Conservation (phyloP, 768 basidiomycete genomes). For the Boletus pseudo-olivaceus region DNA sequence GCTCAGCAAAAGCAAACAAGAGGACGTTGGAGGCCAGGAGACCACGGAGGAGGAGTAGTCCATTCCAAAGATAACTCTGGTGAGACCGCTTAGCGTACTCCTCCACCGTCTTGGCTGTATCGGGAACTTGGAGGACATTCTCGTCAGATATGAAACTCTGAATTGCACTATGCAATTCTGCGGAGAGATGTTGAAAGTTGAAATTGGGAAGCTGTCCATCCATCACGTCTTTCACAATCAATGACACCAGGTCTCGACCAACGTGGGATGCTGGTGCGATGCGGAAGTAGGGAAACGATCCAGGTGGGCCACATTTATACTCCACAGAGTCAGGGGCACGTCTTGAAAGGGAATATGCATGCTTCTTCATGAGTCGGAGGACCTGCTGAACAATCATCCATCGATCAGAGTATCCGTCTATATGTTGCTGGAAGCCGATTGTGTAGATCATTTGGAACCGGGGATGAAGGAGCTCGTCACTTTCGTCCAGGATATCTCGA, state of each 20-base stretch:
- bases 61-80: not conserved
- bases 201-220: slow-evolving; percentile 6
- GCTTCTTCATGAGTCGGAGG: slow-evolving; percentile 10
- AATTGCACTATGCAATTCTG: not conserved
- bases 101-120: slow-evolving; percentile 1
- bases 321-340: not conserved
- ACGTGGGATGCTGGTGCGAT: not conserved
- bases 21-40: slow-evolving; percentile 27
- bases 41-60: slow-evolving; percentile 24
- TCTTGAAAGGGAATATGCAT: not conserved
- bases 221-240: slow-evolving; percentile 5
- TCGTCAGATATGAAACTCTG: slow-evolving; percentile 11
- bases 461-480: slow-evolving; percentile 24
- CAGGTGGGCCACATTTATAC: not conserved
- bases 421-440: slow-evolving; percentile 14
- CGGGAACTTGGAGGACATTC: not conserved
- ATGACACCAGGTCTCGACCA: not conserved
- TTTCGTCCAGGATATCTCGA: slow-evolving; percentile 21
- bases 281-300: slow-evolving; percentile 9
- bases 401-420: slow-evolving; percentile 28
- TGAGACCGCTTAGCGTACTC: not conserved
- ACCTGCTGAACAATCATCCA: slow-evolving; percentile 31
- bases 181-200: slow-evolving; percentile 3
- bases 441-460: slow-evolving; percentile 21
- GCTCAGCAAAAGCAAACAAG: slow-evolving; percentile 22